Conservation (phyloP, 192 early-diverging fungal species). For the Spinellus fusiger region DNA sequence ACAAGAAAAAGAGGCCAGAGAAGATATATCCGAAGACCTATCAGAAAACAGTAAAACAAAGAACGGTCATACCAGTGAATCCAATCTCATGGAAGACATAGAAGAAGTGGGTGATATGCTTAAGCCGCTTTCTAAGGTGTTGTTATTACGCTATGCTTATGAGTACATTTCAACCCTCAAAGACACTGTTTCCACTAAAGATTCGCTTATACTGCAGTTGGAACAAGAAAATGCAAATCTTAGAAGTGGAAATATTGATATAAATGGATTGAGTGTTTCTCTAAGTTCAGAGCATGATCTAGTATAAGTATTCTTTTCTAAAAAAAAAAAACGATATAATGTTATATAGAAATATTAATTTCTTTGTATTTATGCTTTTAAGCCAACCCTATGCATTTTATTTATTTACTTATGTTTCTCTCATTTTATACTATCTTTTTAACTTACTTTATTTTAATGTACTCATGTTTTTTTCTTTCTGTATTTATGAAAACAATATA, state of each 20-base stretch:
- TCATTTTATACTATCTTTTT: neutral
- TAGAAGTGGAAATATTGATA: neutral
- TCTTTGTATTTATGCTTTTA: neutral
- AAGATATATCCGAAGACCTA: neutral
- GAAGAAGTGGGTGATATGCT: neutral
- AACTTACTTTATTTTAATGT: neutral
- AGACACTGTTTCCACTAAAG: neutral
- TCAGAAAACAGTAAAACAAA: neutral
- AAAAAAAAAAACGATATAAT: neutral
- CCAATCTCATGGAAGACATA: neutral
- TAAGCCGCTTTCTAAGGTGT: constrained; percentile 29
- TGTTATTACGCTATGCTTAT: constrained; percentile 28
- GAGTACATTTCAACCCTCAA: constrained; percentile 28
- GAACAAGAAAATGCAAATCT: neutral
- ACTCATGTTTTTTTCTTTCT: neutral
- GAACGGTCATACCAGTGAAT: neutral
- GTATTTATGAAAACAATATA: neutral
- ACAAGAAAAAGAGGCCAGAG: constrained; percentile 13
- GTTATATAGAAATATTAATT: neutral
- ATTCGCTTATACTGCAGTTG: neutral
- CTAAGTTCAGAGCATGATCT: neutral
- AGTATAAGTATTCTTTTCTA: neutral
- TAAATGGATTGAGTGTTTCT: neutral
- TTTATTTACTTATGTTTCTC: neutral
- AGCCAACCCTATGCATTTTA: neutral